Base-by-base conservation (phyloP, 1,139 yeast species). In the Kodamaea arcana region DNA sequence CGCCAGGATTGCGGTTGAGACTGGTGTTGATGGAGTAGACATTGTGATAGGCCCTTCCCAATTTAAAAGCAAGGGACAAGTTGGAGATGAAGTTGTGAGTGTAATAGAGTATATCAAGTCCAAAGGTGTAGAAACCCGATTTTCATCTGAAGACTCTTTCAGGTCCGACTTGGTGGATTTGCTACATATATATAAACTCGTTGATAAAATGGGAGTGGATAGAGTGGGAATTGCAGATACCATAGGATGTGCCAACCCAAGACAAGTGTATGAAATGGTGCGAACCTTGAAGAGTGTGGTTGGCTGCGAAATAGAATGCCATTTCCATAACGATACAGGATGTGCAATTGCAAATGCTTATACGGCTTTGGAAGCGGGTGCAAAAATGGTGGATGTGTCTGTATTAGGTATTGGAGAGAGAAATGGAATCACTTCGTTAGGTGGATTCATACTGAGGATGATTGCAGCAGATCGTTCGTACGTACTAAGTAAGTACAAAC, bases 401-500 rank as follows among this genome's bases (percentile, higher is more conserved):
- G 78, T 75, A 23, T 65, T 75, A 53, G 80, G 80, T 35, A 75
- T 75, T 40, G 80, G 80, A 48, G 80, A 75, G 59, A 67, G 80
- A 58, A 75, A 75, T 51, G 80, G 80, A 43, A 75, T 75, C 47
- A 75, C 78, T 24, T 79, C 80, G 15, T 59, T 75, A 43, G 79
- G 80, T 36, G 80, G 78, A n/a, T 68, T 75, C 47, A 75, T 75
- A 76, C 78, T 80, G 27, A 62, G 80, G 52, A 75, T 75, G 80
- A 74, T 75, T 45, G 77, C 78, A 36, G 78, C 80, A 33, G 76
- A 73, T 52, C 68, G 80, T 40, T 77, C 72, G 42, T 75, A 75
- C 48, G 80, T 75, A 35, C 62, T 72, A 48, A 71, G 78, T 44
- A 75, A 75, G 55, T 75, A 75, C 54, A 72, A 73, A 51, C 61